Percentiles rank a stretch among this genome's conserved stretches.
Conservation (phyloP, 257 asterid genomes). For the Solanum pimpinellifolium region DNA sequence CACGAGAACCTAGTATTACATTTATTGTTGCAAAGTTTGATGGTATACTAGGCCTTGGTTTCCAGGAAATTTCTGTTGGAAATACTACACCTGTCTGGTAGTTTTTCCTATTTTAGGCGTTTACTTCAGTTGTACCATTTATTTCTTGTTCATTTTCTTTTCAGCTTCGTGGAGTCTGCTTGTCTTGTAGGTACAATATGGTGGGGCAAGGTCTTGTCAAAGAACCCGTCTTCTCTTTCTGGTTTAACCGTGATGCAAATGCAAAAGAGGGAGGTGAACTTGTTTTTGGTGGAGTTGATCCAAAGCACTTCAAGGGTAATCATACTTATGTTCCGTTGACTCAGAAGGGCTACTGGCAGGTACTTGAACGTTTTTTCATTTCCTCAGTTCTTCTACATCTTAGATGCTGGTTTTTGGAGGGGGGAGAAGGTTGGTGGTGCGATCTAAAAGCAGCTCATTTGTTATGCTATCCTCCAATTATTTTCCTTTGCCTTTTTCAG, state of each 20-base stretch:
- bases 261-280: conserved; percentile 80
- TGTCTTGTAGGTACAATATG: conserved; percentile 62
- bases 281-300: conserved; percentile 82
- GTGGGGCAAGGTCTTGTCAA: conserved; percentile 66
- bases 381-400: not conserved
- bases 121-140: not conserved
- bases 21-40: conserved; percentile 75
- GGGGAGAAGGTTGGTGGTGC: not conserved
- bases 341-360: conserved; percentile 93
- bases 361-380: conserved; percentile 5
- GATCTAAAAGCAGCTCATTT: not conserved
- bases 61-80: conserved; percentile 84
- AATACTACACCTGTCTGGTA: conserved; percentile 86
- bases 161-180: not conserved
- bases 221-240: conserved; percentile 68
- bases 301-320: conserved; percentile 55
- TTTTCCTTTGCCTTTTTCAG: conserved; percentile 21
- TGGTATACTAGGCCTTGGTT: conserved; percentile 92
- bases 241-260: conserved; percentile 69
- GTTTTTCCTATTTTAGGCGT: not conserved
- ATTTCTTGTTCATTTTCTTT: not conserved
- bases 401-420: not conserved
- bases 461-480: not conserved
- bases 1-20: conserved; percentile 71
- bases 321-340: conserved; percentile 72